Evolutionary conservation across 495 filamentous ascomycete genomes (phyloP), one percentile per base, ranked within the genome.

Genomic region (Xylaria intraflava): DNA sequence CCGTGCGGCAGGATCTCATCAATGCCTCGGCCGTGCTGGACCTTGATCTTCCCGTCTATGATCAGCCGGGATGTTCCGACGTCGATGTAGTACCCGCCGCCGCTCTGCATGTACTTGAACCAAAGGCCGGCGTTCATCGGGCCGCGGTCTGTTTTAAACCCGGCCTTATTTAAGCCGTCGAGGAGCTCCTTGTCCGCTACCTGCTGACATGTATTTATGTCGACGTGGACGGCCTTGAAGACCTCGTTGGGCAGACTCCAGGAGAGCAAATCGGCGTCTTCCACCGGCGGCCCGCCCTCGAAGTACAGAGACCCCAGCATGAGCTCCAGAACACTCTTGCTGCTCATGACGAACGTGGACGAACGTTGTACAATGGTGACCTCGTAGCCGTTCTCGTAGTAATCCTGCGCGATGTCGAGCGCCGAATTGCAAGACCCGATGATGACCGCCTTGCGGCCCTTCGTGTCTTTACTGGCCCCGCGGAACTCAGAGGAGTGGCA

Each of bases 391-490:
- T 87, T 83, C 61, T 92, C 87, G 64, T 82, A 83, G 62, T 77
- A 92, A 58, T 92, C 85, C 62, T 92, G 87, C 27, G 85, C 83
- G 56, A 94, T 94, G 63, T 94, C 89, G 58, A 91, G 83, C 10
- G 76, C 82, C 1, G 86, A 90, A 63, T 91, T 93, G 67, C 89
- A 89, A 26, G 82, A 84, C 4, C 89, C 89, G 6, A 95, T 77
- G 0, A 95, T 80, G 17, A 93, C 68, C 1, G 81, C 89, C 57
- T 83, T 86, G 62, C 84, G 88, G 1, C 79, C 80, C 19, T 66
- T 65, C 0, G 70, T 67, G 29, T 72, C 49, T 7, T 67, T 33
- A 19, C 73, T 72, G 10, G 84, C 82, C 5, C 83, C 84, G 0
- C 73, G 64, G 62, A 87, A 88, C 27, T 87, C 77, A 11, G 83